phyloP scores from a whole-genome alignment of 768 basidiomycete species.

The Termitomyces sp. region DNA sequence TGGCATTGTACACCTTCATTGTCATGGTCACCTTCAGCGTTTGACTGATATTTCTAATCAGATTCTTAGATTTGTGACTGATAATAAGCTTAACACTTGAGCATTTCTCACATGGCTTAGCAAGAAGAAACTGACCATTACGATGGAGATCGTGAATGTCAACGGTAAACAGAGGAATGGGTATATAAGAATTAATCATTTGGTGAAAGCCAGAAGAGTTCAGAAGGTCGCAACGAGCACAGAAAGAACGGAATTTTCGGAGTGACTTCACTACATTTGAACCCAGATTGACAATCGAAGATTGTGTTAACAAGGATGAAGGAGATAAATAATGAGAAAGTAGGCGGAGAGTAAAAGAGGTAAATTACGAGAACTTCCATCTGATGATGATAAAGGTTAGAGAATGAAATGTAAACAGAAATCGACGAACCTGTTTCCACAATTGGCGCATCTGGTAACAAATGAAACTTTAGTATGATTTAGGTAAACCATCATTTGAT shows the following conservation, averaged over 20 bases:
- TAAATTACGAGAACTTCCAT: conserved; percentile 39
- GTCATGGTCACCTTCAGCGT: neutral
- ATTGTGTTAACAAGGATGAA: neutral
- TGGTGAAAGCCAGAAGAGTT: neutral
- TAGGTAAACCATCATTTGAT: neutral
- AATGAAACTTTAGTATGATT: conserved; percentile 1
- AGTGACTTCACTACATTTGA: neutral
- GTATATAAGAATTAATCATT: neutral
- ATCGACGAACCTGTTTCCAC: conserved; percentile 25
- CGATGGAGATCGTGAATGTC: neutral
- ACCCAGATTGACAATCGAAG: neutral
- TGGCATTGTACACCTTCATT: neutral
- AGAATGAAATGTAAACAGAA: neutral
- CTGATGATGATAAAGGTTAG: conserved; percentile 11
- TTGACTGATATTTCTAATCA: too few relatives aligned
- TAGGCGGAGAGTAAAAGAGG: neutral
- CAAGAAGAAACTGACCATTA: neutral
- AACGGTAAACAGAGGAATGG: neutral
- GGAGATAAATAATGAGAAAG: neutral
- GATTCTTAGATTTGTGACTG: neutral
- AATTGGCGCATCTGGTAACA: conserved; percentile 16
- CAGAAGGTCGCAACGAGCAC: neutral
- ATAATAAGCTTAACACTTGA: neutral
- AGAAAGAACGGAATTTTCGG: neutral
- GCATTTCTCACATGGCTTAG: neutral